Evolutionary conservation across 164 flowering plant species (phyloP).

Genomic region (Piper longum): DNA sequence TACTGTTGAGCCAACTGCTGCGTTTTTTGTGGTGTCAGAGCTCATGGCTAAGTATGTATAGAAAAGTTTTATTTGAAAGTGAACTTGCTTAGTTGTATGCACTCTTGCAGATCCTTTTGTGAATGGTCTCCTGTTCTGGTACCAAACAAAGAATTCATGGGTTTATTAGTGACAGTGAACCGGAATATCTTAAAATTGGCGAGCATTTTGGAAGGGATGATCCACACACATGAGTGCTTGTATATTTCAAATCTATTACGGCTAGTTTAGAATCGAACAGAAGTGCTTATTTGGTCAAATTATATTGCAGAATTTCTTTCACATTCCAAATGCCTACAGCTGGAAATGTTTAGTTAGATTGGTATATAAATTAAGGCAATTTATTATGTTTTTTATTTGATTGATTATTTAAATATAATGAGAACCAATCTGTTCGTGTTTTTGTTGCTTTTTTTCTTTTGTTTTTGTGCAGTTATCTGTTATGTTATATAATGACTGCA

Average conservation of each 20-base stretch:
- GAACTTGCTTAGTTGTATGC: neutral
- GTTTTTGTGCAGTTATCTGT: neutral
- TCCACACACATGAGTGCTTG: too few species aligned
- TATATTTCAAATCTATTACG: too few species aligned
- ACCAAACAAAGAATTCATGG: too few species aligned
- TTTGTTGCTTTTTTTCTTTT: neutral
- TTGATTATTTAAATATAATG: neutral
- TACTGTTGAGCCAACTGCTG: slow-evolving; percentile 14
- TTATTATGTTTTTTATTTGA: neutral
- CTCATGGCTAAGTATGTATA: slow-evolving; percentile 51
- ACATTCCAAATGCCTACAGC: neutral
- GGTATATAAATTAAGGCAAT: neutral
- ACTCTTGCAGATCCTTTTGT: neutral
- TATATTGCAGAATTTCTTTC: neutral
- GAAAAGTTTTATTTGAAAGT: neutral
- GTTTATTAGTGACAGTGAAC: too few species aligned
- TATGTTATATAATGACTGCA: neutral
- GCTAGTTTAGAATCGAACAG: too few species aligned
- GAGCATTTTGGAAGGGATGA: too few species aligned
- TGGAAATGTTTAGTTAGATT: too few species aligned
- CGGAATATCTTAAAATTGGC: too few species aligned
- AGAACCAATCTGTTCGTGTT: neutral
- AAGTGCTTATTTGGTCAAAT: too few species aligned
- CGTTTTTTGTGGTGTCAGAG: slow-evolving; percentile 17
- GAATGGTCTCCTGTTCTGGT: neutral